Evolutionary conservation across 2,329 filamentous ascomycete genomes (phyloP), one percentile per base, ranked within the genome.

Genomic region (Cryphonectria parasitica): DNA sequence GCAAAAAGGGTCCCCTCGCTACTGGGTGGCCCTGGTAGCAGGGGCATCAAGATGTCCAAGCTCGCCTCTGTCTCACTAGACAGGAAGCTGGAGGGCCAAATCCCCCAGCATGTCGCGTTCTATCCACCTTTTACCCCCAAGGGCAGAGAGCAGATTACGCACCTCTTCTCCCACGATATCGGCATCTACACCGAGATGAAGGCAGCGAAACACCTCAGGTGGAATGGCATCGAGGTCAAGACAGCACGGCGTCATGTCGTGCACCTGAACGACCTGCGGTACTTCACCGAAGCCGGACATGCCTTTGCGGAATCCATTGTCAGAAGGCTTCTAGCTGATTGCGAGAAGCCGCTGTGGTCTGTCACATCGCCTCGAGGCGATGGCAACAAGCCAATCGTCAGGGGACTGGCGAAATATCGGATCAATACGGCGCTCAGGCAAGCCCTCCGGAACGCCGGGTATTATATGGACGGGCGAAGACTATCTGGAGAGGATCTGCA

Each of bases 371-470:
- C 31, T 28, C 52, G 8, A 43, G 34, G 45, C 62, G 31, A 39
- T 19, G 45, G 25, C 2, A 34, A 36, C 1, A 34, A 13, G 31
- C 36, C 71, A 13, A 64, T 72, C 39, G 56, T 72, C 45, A 67
- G 62, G 13, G 69, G 64, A 4, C 64, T 66, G 68, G 54, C 45
- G 22, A 62, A 43, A 15, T 39, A 66, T 11, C 74, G 74, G 28
- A 45, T 75, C 36, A 67, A 73, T 60, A 63, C 52, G 15, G 75
- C 74, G 15, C 68, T 76, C 34, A 66, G 71, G 22, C 69, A 68
- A 43, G 77, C 76, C 7, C 74, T 78, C 69, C 62, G 34, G 31
- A 73, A 69, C 58, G 68, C 66, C 2, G 77, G 77, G 15, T 78
- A 76, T 64, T 74, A 75, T 39, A 25, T 17, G 10, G 39, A 64